Base-by-base conservation (phyloP, 2,329 filamentous ascomycete species). In the Ophiocordyceps unilateralis region DNA sequence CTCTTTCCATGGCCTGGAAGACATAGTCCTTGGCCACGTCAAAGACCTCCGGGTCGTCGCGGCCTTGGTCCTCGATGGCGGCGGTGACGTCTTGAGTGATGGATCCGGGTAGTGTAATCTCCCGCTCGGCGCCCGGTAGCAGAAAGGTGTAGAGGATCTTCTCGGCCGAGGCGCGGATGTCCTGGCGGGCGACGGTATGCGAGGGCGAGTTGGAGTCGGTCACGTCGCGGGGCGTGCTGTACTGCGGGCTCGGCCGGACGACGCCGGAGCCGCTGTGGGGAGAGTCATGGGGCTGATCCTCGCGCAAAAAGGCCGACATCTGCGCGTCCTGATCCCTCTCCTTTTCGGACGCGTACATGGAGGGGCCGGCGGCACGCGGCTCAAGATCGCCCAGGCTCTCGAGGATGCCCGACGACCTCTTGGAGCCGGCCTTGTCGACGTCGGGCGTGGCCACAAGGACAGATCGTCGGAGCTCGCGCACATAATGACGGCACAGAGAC, bases 71-170 rank as follows among this genome's bases (percentile, higher is more conserved):
- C 63, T 98, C 91, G 48, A 98, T 93, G 14, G 85, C 76, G 19
- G 79, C 73, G 34, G 87, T 93, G 46, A 96, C 88, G 21, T 88
- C 80, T 43, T 83, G 74, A 0, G 89, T 81, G 55, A 96, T 94
- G 28, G 78, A 78, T 47, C 88, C 82, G 0, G 91, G 89, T 6
- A 98, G 74, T 40, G 88, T 87, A 51, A 98, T 96, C 63, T 98
- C 91, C 51, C 93, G 78, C 65, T 98, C 91, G 0, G 91, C 85
- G n/a, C 87, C 88, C 0, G 88, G 87, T 2, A 98, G 76, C 6
- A 98, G 70, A 57, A 91, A 98, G 1, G 89, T 96, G 65, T 95
- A 98, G n/a, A 98, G 73, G 41, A 98, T 95, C 71, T 94, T 95
- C 66, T 96, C 91, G 0, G 93, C 93, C 3, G 86, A 94, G 10